These are phyloP conservation scores for Backusella psychrophila DNA, from an alignment of 192 early-diverging fungal species.

Conservation along the genomic window DNA sequence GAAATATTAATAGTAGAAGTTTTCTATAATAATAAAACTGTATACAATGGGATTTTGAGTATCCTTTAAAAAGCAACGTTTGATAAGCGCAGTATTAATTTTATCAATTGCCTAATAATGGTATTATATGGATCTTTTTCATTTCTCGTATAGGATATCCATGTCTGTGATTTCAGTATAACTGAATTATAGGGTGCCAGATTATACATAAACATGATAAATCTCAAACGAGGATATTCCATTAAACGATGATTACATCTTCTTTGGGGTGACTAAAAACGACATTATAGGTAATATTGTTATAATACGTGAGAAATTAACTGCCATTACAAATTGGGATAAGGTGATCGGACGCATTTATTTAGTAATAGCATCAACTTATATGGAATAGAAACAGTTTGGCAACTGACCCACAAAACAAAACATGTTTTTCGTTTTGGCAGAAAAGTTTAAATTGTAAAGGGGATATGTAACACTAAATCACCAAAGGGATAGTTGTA, in stretches of 20 bases:
- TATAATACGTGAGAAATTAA: not conserved
- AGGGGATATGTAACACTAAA: not conserved
- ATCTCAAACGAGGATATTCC: not conserved
- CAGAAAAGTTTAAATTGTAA: not conserved
- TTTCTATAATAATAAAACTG: not conserved
- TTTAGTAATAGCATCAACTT: not conserved
- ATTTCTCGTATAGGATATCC: not conserved
- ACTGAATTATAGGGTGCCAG: not conserved
- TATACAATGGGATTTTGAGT: not conserved
- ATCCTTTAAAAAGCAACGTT: not conserved
- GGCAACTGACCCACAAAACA: not conserved
- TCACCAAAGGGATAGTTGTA: not conserved
- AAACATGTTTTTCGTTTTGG: not conserved
- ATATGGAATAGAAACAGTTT: not conserved
- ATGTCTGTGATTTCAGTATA: not conserved
- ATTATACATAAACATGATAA: not conserved
- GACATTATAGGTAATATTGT: not conserved
- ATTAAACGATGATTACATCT: not conserved
- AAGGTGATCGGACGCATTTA: not conserved
- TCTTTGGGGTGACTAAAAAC: not conserved
- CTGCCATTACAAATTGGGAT: not conserved
- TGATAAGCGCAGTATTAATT: not conserved
- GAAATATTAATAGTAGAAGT: not conserved
- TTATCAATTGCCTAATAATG: not conserved
- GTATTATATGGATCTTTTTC: not conserved